Conservation (phyloP, 331 rosid genomes). For the Acacia pycnantha region DNA sequence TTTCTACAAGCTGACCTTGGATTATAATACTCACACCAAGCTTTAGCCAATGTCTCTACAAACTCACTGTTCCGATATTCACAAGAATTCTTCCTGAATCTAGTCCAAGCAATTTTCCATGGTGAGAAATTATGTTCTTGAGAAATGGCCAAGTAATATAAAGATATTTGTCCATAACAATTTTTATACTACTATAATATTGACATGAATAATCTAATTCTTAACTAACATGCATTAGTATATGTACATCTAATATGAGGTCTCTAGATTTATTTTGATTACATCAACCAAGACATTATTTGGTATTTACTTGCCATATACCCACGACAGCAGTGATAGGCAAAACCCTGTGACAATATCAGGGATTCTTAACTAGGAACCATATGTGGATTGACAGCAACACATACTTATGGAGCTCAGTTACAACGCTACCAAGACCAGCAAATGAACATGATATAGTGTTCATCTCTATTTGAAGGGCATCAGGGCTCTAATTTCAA, state of each 20-base stretch:
- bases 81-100: constrained; percentile 61
- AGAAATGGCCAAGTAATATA: constrained; percentile 29
- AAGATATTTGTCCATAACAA: constrained; percentile 7
- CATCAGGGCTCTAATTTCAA: no score
- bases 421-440: constrained; percentile 67
- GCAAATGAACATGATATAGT: constrained; percentile 86
- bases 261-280: not conserved
- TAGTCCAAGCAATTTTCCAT: constrained; percentile 69
- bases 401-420: constrained; percentile 73
- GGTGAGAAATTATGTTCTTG: constrained; percentile 66
- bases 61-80: constrained; percentile 45
- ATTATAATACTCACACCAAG: constrained; percentile 81
- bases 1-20: constrained; percentile 58
- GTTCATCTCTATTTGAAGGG: constrained; percentile 67
- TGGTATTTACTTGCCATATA: not conserved
- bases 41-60: constrained; percentile 77
- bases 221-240: constrained; percentile 10
- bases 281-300: not conserved
- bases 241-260: not conserved
- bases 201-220: not conserved
- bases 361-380: constrained; percentile 9
- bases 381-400: constrained; percentile 9
- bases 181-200: not conserved
- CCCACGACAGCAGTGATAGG: not conserved
- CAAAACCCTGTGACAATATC: not conserved